A percentile compares a stretch with the other conserved stretches of the same genome.
Conservation (phyloP, 345 rosid species). For the Sisymbrium irio region DNA sequence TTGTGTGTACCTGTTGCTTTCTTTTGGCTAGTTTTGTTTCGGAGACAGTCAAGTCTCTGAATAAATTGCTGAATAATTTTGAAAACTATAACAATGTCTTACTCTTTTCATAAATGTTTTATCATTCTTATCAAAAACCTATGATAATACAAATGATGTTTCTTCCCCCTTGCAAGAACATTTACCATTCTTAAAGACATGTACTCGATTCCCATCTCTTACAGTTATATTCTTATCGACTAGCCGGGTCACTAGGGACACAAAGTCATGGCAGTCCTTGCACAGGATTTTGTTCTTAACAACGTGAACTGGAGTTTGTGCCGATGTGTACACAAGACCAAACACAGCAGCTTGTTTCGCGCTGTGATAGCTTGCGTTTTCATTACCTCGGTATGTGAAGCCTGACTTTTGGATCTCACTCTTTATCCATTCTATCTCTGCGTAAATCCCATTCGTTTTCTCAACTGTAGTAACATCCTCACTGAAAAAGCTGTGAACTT, state of each 20-base stretch:
- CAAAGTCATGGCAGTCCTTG: slow-evolving; percentile 38
- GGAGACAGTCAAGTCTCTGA: slow-evolving; percentile 6
- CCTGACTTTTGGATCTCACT: slow-evolving; percentile 17
- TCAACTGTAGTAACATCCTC: slow-evolving; percentile 28
- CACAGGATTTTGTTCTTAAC: slow-evolving; percentile 34
- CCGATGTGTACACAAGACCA: slow-evolving; percentile 29
- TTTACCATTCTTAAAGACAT: slow-evolving; percentile 34
- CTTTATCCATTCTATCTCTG: slow-evolving; percentile 26
- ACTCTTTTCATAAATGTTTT: slow-evolving; percentile 19
- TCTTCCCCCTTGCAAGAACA: slow-evolving; percentile 35
- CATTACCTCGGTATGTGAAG: slow-evolving; percentile 19
- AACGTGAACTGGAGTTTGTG: slow-evolving; percentile 24
- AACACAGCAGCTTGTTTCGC: slow-evolving; percentile 36
- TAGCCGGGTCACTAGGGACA: slow-evolving; percentile 29
- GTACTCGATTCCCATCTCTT: slow-evolving; percentile 35
- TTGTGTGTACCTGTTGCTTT: slow-evolving; percentile 15
- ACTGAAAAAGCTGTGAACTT: slow-evolving; percentile 29
- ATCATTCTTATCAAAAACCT: slow-evolving; percentile 4
- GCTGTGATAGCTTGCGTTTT: slow-evolving; percentile 35
- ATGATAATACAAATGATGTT: slow-evolving; percentile 20
- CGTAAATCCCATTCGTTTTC: slow-evolving; percentile 25
- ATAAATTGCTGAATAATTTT: slow-evolving; percentile 21
- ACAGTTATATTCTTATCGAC: slow-evolving; percentile 34
- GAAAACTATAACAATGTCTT: slow-evolving; percentile 15
- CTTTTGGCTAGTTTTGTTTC: slow-evolving; percentile 12